Base-by-base conservation (phyloP, 768 basidiomycete genomes). In the Phanerochaete sordida region DNA sequence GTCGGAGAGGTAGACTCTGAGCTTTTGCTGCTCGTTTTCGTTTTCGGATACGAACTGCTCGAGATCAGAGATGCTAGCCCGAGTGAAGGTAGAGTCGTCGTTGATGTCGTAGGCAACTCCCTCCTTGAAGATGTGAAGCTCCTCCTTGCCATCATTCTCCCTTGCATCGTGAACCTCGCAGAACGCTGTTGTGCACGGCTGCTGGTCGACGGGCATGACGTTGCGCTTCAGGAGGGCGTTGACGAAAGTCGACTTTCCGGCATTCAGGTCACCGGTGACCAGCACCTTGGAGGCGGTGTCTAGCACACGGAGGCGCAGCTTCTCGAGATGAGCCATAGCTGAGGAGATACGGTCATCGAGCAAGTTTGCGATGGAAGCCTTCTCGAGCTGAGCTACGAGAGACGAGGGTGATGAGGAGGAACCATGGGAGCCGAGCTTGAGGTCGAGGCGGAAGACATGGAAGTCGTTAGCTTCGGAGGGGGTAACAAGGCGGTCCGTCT, bases 161-260 rank as follows among this genome's bases (percentile, higher is more conserved):
- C 85, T 79, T 1, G 91, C 92, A 68, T 95, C 93, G 64, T 92
- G 91, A 1, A 99, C 97, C 74, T 98, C 95, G 74, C 93, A 96
- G 70, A 99, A 99, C 30, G 94, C 87, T 28, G 94, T 94, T 0
- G 97, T 99, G 73, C 95, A 93, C 2, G 97, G 97, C 71, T 98
- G 97, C 71, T 99, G 95, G 73, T 99, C 97, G 61, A 95, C 88
- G 8, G 97, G 95, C 90, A 99, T 93, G 46, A 97, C 86, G 69
- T 92, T 85, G 6, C 94, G 83, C 48, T 94, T 81, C 4, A 99
- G 84, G 33, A 99, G 79, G 4, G 96, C 93, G 69, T 99, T 99
- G 71, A 99, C 93, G 70, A 99, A 92, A 0, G 97, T 98, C 21
- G 95, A 97, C 75, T 99, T 99, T 68, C 97, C 97, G 35, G 97